Conservation (phyloP, 805 yeast species). For the Cyberlindnera euphorbiae region DNA sequence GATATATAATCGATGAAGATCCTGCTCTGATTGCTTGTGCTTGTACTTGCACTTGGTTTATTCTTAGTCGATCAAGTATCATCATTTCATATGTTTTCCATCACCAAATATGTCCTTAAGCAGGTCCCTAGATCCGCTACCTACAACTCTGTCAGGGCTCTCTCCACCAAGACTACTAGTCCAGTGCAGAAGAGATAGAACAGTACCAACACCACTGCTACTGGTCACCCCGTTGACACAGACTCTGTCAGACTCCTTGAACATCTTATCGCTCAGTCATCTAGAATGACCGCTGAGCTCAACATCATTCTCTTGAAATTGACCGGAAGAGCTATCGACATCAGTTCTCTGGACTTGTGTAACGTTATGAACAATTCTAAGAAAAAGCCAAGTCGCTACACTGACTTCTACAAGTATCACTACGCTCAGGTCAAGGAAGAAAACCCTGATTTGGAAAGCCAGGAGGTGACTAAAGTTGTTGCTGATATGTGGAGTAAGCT, state of each 20-base stretch:
- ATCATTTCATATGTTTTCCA: too few species aligned
- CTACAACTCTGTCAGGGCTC: too few species aligned
- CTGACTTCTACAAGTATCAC: conserved; percentile 1
- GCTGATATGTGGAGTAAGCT: conserved; percentile 1
- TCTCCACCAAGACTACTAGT: too few species aligned
- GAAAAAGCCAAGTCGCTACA: not conserved
- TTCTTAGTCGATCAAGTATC: too few species aligned
- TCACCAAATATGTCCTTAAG: too few species aligned
- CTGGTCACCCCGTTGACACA: not conserved
- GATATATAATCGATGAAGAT: too few species aligned
- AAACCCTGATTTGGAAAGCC: not conserved
- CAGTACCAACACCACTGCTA: too few species aligned
- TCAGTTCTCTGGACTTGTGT: not conserved
- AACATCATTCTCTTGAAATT: conserved; percentile 3
- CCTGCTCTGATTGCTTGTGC: too few species aligned
- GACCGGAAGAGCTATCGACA: not conserved
- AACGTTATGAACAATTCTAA: not conserved
- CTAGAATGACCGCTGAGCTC: conserved; percentile 2
- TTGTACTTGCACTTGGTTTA: too few species aligned
- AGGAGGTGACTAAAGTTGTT: conserved; percentile 2
- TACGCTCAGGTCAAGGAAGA: not conserved
- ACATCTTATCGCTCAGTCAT: not conserved
- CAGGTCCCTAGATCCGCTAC: too few species aligned
- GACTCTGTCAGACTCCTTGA: not conserved
- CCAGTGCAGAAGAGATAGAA: too few species aligned